Base-by-base conservation (phyloP, 106 monocot genomes). In the Apostasia ramifera region DNA sequence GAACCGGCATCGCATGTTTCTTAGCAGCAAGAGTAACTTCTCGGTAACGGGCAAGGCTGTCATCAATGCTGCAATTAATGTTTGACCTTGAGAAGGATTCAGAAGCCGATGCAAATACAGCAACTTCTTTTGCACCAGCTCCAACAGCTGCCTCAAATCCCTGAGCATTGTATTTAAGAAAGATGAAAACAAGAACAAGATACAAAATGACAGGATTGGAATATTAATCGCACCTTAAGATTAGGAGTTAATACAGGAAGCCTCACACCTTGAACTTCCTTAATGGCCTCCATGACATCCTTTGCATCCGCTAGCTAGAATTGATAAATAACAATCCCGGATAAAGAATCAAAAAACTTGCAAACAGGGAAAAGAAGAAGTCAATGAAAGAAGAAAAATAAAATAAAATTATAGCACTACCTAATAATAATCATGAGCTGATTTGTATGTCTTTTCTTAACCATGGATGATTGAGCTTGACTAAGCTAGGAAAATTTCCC, bases 171-270 rank as follows among this genome's bases (percentile, higher is more conserved):
- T 63, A 53, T 46, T 66, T 54, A 6, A 68, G 53, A 58, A 74
- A 2, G 37, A 8, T 8, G 5, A 26, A 48, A 70, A 9, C 38
- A 40, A 70, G 26, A 70, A 53, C 39, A 72, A 50, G 52, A n/a
- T 62, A 46, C 41, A 71, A 60, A 13, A 26, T 26, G 26, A 39
- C 50, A 1, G 10, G 61, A 51, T 53, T 53, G 3, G 73, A 64
- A 61, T 47, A 57, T 58, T 47, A 14, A 50, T 45, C 77, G 67
- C 77, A 89, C 95, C 76, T 83, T 92, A 13, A 92, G 75, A 67
- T 97, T 97, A 63, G 95, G 95, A 72, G 91, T 91, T 68, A 97
- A 78, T 12, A 97, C 95, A 70, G 95, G 95, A 77, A 92, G 79
- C 9, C 81, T 74, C 10, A 72, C 82, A 70, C 81, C 84, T 40